phyloP scores from a whole-genome alignment of 2,329 filamentous ascomycete species.

The Calycina marina region DNA sequence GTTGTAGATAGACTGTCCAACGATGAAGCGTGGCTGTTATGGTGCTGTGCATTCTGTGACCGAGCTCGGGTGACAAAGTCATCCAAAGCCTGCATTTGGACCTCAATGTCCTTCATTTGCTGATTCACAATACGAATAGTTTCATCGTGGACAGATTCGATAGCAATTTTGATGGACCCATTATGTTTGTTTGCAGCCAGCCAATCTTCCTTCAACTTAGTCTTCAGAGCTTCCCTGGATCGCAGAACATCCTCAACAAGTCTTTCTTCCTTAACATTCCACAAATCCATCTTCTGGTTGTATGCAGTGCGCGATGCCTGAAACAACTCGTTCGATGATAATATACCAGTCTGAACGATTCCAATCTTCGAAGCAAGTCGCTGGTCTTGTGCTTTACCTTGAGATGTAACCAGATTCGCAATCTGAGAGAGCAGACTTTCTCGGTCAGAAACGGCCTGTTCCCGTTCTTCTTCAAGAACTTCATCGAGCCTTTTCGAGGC shows the following conservation, averaged over 20 bases:
- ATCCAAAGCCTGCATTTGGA: constrained; percentile 81
- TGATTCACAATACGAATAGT: constrained; percentile 81
- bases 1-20: constrained; percentile 50
- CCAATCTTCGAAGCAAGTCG: constrained; percentile 52
- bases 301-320: constrained; percentile 53
- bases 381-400: constrained; percentile 57
- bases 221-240: constrained; percentile 66
- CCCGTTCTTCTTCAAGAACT: constrained; percentile 61
- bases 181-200: constrained; percentile 66
- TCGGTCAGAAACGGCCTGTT: constrained; percentile 58
- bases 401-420: constrained; percentile 57
- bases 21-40: constrained; percentile 52
- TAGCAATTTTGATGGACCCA: constrained; percentile 67
- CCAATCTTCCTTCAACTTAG: constrained; percentile 77
- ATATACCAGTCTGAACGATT: constrained; percentile 48
- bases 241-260: constrained; percentile 57
- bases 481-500: constrained; percentile 54
- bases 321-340: constrained; percentile 47
- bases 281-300: constrained; percentile 55
- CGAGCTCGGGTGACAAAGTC: constrained; percentile 77
- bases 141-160: constrained; percentile 77
- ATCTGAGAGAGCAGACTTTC: constrained; percentile 65
- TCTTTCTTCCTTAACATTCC: constrained; percentile 53
- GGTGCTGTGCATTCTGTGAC: constrained; percentile 65
- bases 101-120: constrained; percentile 73